A percentile compares a stretch with the other conserved stretches of the same genome.
Evolutionary conservation across 225 moss, liverwort and hornwort genomes (phyloP).

Genomic region (Lunularia cruciata): DNA sequence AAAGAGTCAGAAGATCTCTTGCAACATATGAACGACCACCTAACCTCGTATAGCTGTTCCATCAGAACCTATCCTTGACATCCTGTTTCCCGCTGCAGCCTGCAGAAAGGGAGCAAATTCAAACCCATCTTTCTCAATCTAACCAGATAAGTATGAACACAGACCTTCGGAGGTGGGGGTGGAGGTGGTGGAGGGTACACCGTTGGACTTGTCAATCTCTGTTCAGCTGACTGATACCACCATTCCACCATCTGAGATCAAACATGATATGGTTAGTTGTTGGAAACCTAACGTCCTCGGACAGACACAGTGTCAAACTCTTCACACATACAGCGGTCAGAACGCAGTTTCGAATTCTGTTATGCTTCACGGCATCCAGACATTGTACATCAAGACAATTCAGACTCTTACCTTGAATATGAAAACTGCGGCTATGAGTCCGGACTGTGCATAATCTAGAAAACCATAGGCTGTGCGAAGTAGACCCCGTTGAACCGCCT

Average conservation of each 20-base stretch:
- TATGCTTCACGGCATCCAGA: too few species aligned
- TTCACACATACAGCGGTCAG: too few species aligned
- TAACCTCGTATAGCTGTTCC: background rate
- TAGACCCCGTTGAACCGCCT: slow-evolving; percentile 80
- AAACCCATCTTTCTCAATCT: too few species aligned
- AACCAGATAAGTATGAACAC: background rate
- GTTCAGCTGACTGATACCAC: slow-evolving; percentile 99
- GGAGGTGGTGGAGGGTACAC: slow-evolving; percentile 96
- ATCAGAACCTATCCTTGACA: too few species aligned
- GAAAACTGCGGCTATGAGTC: slow-evolving; percentile 92
- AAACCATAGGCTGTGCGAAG: slow-evolving; percentile 74
- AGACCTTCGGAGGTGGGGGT: slow-evolving; percentile 86
- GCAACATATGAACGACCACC: background rate
- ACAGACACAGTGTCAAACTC: background rate
- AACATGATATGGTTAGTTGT: background rate
- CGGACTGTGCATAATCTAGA: slow-evolving; percentile 93
- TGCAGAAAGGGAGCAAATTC: too few species aligned
- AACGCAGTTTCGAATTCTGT: too few species aligned
- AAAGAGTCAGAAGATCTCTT: background rate
- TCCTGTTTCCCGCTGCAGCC: too few species aligned
- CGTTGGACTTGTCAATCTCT: slow-evolving; percentile 79
- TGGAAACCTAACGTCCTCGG: background rate
- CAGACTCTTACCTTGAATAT: slow-evolving; percentile 69
- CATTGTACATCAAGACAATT: too few species aligned
- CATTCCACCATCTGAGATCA: slow-evolving; percentile 91